Conservation (phyloP, 768 basidiomycete genomes). For the Albatrellus ellisii region DNA sequence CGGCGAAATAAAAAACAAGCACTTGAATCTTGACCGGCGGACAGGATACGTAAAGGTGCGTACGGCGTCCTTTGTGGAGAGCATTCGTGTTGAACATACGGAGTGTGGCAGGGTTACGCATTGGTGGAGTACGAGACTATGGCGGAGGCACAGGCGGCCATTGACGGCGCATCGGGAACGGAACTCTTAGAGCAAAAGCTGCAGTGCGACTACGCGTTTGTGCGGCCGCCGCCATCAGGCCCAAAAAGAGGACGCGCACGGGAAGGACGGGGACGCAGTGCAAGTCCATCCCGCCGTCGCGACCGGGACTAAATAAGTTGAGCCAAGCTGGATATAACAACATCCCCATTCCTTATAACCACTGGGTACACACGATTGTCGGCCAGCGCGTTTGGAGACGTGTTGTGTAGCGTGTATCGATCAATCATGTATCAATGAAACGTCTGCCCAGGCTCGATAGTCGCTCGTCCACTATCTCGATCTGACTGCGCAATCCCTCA, state of each 20-base stretch:
- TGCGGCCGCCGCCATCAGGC: conserved; percentile 70
- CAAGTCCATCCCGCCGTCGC: conserved; percentile 57
- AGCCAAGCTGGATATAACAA: not conserved
- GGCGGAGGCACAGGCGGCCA: conserved; percentile 88
- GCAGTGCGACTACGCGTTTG: conserved; percentile 88
- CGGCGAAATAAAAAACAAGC: conserved; percentile 96
- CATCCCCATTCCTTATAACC: too few species aligned
- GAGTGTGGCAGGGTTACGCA: conserved; percentile 71
- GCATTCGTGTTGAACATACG: conserved; percentile 1
- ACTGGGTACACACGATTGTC: too few species aligned
- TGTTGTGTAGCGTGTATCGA: too few species aligned
- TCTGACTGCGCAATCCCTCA: too few species aligned
- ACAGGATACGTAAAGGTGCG: conserved; percentile 97
- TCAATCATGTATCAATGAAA: too few species aligned
- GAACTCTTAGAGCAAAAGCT: conserved; percentile 75
- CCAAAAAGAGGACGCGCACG: conserved; percentile 67
- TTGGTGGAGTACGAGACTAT: conserved; percentile 95
- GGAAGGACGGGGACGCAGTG: conserved; percentile 56
- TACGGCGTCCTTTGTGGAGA: too few species aligned
- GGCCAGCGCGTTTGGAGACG: too few species aligned
- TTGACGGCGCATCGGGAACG: conserved; percentile 79
- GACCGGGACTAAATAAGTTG: conserved; percentile 10
- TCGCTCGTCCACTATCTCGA: too few species aligned
- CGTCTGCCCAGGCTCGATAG: too few species aligned
- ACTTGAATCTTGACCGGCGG: conserved; percentile 90